Evolutionary conservation across 257 asterid species (phyloP).

Genomic region (Nicotiana tabacum): DNA sequence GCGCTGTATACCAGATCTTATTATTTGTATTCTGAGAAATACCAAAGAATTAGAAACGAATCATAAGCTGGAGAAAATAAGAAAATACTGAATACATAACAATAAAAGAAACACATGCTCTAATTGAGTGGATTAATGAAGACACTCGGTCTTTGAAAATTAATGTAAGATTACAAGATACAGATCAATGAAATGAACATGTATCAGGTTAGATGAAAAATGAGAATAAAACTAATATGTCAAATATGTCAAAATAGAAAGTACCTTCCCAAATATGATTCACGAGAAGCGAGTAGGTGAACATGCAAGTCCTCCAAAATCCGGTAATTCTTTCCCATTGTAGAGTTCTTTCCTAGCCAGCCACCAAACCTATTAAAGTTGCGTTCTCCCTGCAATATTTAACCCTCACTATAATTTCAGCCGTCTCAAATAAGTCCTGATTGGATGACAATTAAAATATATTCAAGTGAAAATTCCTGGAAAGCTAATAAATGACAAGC

Average conservation of each 20-base stretch:
- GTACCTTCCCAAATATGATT: slow-evolving; percentile 81
- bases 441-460: background rate
- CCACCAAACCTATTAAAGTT: slow-evolving; percentile 96
- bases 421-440: background rate
- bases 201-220: background rate
- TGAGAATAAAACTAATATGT: background rate
- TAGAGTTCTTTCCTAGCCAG: slow-evolving; percentile 98
- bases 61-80: background rate
- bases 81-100: background rate
- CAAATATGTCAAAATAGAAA: background rate
- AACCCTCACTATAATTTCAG: background rate
- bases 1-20: background rate
- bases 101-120: background rate
- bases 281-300: slow-evolving; percentile 87
- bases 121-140: background rate
- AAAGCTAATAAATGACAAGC: background rate
- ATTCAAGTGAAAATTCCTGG: background rate
- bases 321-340: slow-evolving; percentile 75
- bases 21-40: background rate
- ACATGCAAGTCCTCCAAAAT: slow-evolving; percentile 90
- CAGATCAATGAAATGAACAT: background rate
- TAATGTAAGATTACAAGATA: background rate
- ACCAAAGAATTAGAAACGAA: background rate
- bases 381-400: slow-evolving; percentile 74
- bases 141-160: background rate